phyloP scores from a whole-genome alignment of 495 filamentous ascomycete species.

The Friedmanniomyces endolithicus region DNA sequence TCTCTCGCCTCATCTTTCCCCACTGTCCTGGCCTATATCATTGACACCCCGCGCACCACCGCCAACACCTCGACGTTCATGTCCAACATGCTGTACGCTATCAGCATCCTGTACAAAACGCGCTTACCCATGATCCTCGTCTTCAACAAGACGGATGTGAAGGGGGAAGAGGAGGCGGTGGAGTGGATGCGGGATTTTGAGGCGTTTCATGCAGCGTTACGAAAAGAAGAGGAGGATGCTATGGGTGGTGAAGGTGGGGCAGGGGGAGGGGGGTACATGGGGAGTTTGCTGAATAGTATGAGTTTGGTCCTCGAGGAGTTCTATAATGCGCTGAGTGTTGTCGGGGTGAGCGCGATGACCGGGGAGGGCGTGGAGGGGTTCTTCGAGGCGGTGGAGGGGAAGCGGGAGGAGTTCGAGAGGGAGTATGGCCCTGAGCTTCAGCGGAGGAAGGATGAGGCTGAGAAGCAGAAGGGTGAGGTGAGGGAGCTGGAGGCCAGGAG shows the following conservation, averaged over 20 bases:
- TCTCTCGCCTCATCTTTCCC: constrained; percentile 86
- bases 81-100: constrained; percentile 99
- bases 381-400: constrained; percentile 73
- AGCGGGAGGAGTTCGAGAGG: constrained; percentile 75
- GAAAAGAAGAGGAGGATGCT: constrained; percentile 63
- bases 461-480: constrained; percentile 53
- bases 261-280: constrained; percentile 88
- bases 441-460: constrained; percentile 58
- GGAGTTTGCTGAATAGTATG: constrained; percentile 92
- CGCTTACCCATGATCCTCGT: constrained; percentile 96
- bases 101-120: constrained; percentile 95
- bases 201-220: constrained; percentile 77
- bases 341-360: constrained; percentile 86
- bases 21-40: constrained; percentile 91
- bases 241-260: constrained; percentile 51
- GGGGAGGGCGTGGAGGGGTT: constrained; percentile 86
- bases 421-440: constrained; percentile 92
- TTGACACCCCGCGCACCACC: constrained; percentile 85
- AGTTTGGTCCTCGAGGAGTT: constrained; percentile 96
- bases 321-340: constrained; percentile 81
- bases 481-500: constrained; percentile 72
- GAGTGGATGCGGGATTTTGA: constrained; percentile 99
- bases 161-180: constrained; percentile 69
- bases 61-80: constrained; percentile 86
- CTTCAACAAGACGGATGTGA: constrained; percentile 96